A percentile compares a stretch with the other conserved stretches of the same genome.
These are phyloP conservation scores for Pythium oligandrum DNA, from an alignment of 352 stramenopile species.

Conservation along the genomic window DNA sequence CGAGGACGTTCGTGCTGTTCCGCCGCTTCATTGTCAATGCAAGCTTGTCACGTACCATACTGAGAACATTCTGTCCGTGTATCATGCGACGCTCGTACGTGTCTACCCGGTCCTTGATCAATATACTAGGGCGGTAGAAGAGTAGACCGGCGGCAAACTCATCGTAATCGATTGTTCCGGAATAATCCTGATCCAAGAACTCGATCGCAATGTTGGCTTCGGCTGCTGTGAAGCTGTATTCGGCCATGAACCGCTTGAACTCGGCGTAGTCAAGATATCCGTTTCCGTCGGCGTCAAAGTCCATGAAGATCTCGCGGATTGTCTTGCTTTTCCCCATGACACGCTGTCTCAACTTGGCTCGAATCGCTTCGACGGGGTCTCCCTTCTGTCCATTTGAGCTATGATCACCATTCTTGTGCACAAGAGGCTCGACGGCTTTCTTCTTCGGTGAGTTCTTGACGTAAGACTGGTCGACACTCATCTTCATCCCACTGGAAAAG, in stretches of 20 bases:
- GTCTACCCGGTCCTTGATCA: neutral
- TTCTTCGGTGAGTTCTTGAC: constrained; percentile 39
- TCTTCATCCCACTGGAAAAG: constrained; percentile 38
- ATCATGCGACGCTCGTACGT: constrained; percentile 5
- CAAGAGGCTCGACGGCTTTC: constrained; percentile 25
- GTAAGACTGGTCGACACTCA: constrained; percentile 39
- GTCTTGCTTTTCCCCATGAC: constrained; percentile 71
- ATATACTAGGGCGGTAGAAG: constrained; percentile 38
- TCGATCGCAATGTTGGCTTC: constrained; percentile 39
- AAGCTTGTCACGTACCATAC: constrained; percentile 13
- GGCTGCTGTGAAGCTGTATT: constrained; percentile 46
- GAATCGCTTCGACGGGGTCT: constrained; percentile 51
- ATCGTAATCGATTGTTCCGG: constrained; percentile 68
- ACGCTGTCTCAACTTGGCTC: constrained; percentile 47
- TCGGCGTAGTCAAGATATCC: constrained; percentile 59
- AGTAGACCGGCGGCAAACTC: constrained; percentile 65
- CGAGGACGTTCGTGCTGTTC: constrained; percentile 3
- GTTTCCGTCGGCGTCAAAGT: constrained; percentile 58
- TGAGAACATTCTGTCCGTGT: constrained; percentile 16
- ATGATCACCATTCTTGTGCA: constrained; percentile 19
- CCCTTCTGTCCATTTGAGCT: constrained; percentile 16
- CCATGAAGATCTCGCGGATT: constrained; percentile 66
- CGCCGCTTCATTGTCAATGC: neutral
- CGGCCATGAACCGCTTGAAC: constrained; percentile 63
- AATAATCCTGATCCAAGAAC: constrained; percentile 52